phyloP scores from a whole-genome alignment of 805 yeast species.

The Cyberlindnera veronae region DNA sequence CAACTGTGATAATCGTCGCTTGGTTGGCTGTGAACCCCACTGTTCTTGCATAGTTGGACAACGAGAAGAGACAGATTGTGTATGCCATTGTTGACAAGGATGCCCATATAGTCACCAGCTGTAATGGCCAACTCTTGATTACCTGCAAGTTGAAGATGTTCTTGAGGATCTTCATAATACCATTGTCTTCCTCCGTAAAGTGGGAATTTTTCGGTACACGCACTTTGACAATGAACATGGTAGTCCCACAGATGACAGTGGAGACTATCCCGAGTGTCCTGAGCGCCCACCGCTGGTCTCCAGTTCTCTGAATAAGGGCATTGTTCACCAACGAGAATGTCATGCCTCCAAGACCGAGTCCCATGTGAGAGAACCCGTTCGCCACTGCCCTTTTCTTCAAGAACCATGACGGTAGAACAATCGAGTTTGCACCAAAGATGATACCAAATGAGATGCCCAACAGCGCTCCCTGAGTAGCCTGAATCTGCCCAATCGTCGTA shows the following conservation, averaged over 20 bases:
- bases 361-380: slow-evolving; percentile 45
- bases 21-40: slow-evolving; percentile 43
- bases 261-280: slow-evolving; percentile 42
- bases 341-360: slow-evolving; percentile 54
- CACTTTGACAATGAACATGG: slow-evolving; percentile 42
- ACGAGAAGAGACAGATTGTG: slow-evolving; percentile 41
- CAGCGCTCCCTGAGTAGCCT: slow-evolving; percentile 49
- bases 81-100: slow-evolving; percentile 38
- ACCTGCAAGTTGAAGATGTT: slow-evolving; percentile 34
- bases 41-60: slow-evolving; percentile 44
- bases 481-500: slow-evolving; percentile 46
- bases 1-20: slow-evolving; percentile 44
- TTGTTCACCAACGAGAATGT: slow-evolving; percentile 39
- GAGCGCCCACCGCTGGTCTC: slow-evolving; percentile 45
- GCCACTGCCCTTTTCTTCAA: slow-evolving; percentile 45
- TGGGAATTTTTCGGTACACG: slow-evolving; percentile 33
- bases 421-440: slow-evolving; percentile 48
- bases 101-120: slow-evolving; percentile 36
- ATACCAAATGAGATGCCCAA: slow-evolving; percentile 49
- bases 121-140: slow-evolving; percentile 30
- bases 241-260: slow-evolving; percentile 35
- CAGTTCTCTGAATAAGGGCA: slow-evolving; percentile 38
- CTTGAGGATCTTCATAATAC: slow-evolving; percentile 23
- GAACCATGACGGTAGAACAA: slow-evolving; percentile 55
- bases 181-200: slow-evolving; percentile 14